Percentiles rank a stretch among this genome's conserved stretches.
These are phyloP conservation scores for Penicillium mononematosum DNA, from an alignment of 495 filamentous ascomycete species.

Conservation along the genomic window DNA sequence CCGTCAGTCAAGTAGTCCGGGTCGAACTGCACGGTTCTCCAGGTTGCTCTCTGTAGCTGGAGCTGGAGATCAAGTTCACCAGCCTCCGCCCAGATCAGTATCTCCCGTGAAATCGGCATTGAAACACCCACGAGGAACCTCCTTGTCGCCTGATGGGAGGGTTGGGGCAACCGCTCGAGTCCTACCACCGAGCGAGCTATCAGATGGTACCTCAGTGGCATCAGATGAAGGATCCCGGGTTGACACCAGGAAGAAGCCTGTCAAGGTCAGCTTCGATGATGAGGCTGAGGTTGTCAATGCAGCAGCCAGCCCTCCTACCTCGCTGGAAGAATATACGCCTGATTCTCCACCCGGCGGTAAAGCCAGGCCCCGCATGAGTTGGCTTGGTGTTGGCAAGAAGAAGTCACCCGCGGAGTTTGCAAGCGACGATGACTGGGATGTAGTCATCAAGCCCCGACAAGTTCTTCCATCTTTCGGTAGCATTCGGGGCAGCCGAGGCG, in stretches of 20 bases:
- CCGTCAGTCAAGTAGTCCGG: conserved; percentile 57
- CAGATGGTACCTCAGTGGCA: conserved; percentile 56
- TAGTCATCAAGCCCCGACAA: conserved; percentile 70
- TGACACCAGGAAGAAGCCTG: conserved; percentile 61
- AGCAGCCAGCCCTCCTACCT: conserved; percentile 52
- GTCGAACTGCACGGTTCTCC: conserved; percentile 73
- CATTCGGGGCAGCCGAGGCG: conserved; percentile 52
- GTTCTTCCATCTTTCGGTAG: conserved; percentile 83
- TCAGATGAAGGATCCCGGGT: conserved; percentile 58
- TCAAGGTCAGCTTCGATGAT: conserved; percentile 86
- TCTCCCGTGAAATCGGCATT: conserved; percentile 87
- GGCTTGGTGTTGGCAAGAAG: conserved; percentile 55
- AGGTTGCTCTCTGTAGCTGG: conserved; percentile 53
- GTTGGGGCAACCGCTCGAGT: conserved; percentile 20
- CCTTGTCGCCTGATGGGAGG: conserved; percentile 48
- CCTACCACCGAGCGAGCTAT: conserved; percentile 55
- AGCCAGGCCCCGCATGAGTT: conserved; percentile 46
- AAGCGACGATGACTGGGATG: conserved; percentile 56
- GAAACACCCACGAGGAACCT: conserved; percentile 61
- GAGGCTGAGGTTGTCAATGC: conserved; percentile 60
- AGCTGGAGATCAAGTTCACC: conserved; percentile 55
- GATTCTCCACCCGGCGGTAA: conserved; percentile 53
- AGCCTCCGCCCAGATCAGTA: conserved; percentile 74
- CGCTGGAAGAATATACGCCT: conserved; percentile 47
- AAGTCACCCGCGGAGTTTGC: conserved; percentile 39